These are phyloP conservation scores for Malbranchea zuffiana DNA, from an alignment of 2,329 filamentous ascomycete species.

Conservation along the genomic window DNA sequence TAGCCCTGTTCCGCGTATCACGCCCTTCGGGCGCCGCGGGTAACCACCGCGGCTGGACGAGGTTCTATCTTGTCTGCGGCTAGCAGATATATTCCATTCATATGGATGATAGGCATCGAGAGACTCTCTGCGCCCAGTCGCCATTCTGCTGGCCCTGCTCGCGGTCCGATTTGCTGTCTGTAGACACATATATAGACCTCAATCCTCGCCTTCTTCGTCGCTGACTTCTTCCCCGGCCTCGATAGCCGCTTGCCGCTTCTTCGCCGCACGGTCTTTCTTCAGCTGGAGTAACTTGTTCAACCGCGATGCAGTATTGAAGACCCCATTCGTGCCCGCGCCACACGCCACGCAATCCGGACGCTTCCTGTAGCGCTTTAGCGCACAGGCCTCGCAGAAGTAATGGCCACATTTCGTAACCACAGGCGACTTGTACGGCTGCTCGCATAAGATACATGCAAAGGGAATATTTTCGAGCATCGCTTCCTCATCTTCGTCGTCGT, in stretches of 20 bases:
- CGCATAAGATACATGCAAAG: conserved; percentile 81
- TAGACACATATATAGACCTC: too few species aligned
- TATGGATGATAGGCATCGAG: too few species aligned
- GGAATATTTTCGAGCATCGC: conserved; percentile 72
- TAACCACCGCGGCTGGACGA: too few species aligned
- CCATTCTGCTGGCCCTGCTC: too few species aligned
- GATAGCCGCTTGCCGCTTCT: conserved; percentile 42
- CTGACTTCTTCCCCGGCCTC: conserved; percentile 43
- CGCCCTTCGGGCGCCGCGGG: too few species aligned
- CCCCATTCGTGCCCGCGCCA: conserved; percentile 71
- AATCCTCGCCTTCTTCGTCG: conserved; percentile 35
- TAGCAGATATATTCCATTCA: too few species aligned
- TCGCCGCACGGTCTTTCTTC: conserved; percentile 49
- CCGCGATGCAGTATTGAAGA: conserved; percentile 80
- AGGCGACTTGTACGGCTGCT: conserved; percentile 63
- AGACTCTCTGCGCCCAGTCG: too few species aligned
- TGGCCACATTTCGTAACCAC: conserved; percentile 85
- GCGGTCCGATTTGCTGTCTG: too few species aligned
- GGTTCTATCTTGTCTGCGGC: too few species aligned
- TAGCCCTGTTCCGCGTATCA: too few species aligned
- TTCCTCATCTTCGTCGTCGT: conserved; percentile 49
- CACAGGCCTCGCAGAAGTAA: conserved; percentile 90
- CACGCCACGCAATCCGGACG: conserved; percentile 81
- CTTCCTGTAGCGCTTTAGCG: conserved; percentile 73
- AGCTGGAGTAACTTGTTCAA: conserved; percentile 67